These are phyloP conservation scores for Arthroderma uncinatum DNA, from an alignment of 2,329 filamentous ascomycete genomes.

Conservation along the genomic window DNA sequence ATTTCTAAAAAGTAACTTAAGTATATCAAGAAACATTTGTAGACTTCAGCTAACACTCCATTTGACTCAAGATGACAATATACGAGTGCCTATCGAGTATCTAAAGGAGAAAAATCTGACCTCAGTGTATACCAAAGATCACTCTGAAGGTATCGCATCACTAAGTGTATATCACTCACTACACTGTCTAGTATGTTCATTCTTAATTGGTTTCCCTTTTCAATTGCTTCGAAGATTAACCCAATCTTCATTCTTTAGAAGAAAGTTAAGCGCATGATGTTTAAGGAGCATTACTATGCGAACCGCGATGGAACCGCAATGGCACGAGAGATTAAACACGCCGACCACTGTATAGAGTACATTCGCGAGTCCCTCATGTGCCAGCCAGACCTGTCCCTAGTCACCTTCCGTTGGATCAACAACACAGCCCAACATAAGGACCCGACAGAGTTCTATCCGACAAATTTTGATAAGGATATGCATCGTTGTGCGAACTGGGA, in stretches of 20 bases:
- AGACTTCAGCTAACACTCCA: not conserved
- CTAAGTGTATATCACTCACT: not conserved
- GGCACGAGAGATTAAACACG: not conserved
- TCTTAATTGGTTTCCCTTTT: too few relatives aligned
- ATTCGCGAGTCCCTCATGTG: not conserved
- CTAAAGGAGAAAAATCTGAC: constrained; percentile 1
- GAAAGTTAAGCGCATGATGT: constrained; percentile 1
- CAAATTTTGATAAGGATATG: not conserved
- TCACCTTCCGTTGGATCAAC: constrained; percentile 2
- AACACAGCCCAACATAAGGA: not conserved
- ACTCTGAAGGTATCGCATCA: not conserved
- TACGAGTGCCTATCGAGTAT: not conserved
- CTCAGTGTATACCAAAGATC: constrained; percentile 1
- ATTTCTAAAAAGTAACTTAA: not conserved
- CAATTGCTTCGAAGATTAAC: not conserved
- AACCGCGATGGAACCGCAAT: not conserved
- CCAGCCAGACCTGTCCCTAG: not conserved
- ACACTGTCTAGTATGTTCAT: not conserved
- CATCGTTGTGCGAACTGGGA: not conserved
- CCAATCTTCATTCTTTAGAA: not conserved
- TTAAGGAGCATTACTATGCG: not conserved
- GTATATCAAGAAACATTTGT: not conserved
- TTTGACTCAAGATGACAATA: not conserved
- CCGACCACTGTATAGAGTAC: constrained; percentile 1
- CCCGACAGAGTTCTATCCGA: not conserved